Percentiles rank a stretch among this genome's conserved stretches.
Conservation (phyloP, 2,329 filamentous ascomycete genomes). For the Epichloe bromicola region DNA sequence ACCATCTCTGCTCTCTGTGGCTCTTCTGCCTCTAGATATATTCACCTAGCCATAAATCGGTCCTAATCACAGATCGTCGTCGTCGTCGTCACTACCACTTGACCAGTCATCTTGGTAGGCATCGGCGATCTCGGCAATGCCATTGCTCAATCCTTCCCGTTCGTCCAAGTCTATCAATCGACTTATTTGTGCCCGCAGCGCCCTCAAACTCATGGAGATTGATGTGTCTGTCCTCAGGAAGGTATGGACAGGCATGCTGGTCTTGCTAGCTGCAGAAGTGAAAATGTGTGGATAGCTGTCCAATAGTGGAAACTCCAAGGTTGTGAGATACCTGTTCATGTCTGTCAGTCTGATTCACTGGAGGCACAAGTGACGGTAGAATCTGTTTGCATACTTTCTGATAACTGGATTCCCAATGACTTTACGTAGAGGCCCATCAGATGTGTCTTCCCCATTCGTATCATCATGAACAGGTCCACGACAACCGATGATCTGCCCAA, state of each 20-base stretch:
- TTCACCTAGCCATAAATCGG: not conserved
- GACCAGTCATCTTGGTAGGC: constrained; percentile 84
- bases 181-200: constrained; percentile 49
- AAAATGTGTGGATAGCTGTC: constrained; percentile 78
- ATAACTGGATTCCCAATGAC: constrained; percentile 16
- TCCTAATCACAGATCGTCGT: constrained; percentile 37
- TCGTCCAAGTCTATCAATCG: constrained; percentile 61
- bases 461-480: constrained; percentile 10
- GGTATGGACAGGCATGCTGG: constrained; percentile 31
- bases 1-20: not conserved
- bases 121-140: constrained; percentile 69
- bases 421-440: constrained; percentile 9
- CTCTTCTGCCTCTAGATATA: not conserved
- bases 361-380: not conserved
- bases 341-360: not conserved
- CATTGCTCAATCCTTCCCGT: constrained; percentile 69
- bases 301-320: constrained; percentile 44
- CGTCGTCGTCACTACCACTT: constrained; percentile 58
- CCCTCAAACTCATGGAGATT: constrained; percentile 56
- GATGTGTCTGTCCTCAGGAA: constrained; percentile 62
- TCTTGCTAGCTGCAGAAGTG: constrained; percentile 23
- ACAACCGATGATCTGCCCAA: constrained; percentile 15
- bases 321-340: constrained; percentile 4
- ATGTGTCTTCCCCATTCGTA: constrained; percentile 3
- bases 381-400: constrained; percentile 12